phyloP scores from a whole-genome alignment of 2,329 filamentous ascomycete genomes.

The Westerdykella sp. region DNA sequence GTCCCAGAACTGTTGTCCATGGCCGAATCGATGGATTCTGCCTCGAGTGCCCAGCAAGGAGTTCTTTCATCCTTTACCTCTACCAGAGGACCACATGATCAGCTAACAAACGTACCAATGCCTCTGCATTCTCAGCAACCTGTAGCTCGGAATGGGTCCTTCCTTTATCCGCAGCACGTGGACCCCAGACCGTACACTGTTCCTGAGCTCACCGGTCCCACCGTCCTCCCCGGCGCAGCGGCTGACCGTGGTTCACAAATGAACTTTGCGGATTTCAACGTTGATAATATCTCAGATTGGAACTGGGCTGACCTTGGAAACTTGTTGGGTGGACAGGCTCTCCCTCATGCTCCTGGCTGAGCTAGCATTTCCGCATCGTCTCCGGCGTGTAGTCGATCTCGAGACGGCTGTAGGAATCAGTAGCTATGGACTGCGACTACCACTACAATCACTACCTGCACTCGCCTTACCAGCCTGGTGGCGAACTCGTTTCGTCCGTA shows the following conservation, averaged over 20 bases:
- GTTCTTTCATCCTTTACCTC: not conserved
- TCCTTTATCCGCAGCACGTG: slow-evolving; percentile 25
- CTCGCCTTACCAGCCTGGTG: too few species aligned
- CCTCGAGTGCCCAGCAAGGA: not conserved
- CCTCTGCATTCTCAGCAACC: slow-evolving; percentile 20
- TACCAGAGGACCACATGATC: slow-evolving; percentile 4
- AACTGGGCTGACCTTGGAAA: slow-evolving; percentile 30
- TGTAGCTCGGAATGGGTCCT: slow-evolving; percentile 21
- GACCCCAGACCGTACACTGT: slow-evolving; percentile 19
- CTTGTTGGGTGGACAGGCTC: slow-evolving; percentile 18
- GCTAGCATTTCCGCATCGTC: not conserved
- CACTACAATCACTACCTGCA: too few species aligned
- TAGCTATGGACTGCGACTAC: too few species aligned
- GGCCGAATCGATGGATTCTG: slow-evolving; percentile 20
- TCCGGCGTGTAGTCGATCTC: too few species aligned
- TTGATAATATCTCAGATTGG: slow-evolving; percentile 33
- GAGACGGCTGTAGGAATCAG: too few species aligned
- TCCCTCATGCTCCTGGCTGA: not conserved
- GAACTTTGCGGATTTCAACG: slow-evolving; percentile 34
- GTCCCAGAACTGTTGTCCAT: slow-evolving; percentile 34
- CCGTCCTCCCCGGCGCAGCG: slow-evolving; percentile 13
- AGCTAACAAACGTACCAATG: slow-evolving; percentile 6
- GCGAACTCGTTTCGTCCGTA: too few species aligned
- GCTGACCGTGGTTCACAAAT: slow-evolving; percentile 27
- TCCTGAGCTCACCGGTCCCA: slow-evolving; percentile 9